A percentile compares a stretch with the other conserved stretches of the same genome.
Conservation (phyloP, 208 protist species). For the Leishmania aethiopica region DNA sequence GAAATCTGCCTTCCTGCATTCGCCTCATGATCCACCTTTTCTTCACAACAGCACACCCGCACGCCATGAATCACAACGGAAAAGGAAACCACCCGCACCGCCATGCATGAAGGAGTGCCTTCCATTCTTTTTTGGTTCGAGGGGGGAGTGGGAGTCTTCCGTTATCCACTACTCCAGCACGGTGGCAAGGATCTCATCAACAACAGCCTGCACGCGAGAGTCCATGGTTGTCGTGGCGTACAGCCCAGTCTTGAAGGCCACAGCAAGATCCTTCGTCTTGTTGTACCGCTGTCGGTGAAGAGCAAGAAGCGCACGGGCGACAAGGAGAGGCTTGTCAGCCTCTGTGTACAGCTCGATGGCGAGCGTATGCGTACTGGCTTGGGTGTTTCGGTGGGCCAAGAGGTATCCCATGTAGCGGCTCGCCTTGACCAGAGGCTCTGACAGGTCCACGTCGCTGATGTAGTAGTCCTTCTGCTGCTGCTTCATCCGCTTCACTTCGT, state of each 20-base stretch:
- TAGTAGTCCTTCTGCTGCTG: slow-evolving; percentile 64
- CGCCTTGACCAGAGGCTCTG: slow-evolving; percentile 76
- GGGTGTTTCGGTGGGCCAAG: slow-evolving; percentile 47
- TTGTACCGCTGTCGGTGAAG: slow-evolving; percentile 47
- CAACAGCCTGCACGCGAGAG: slow-evolving; percentile 48
- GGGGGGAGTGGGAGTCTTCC: neutral
- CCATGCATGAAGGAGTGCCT: neutral
- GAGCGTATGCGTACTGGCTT: slow-evolving; percentile 60
- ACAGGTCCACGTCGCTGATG: slow-evolving; percentile 65
- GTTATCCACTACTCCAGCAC: slow-evolving; percentile 4
- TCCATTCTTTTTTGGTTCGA: neutral
- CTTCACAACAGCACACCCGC: neutral
- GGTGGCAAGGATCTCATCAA: slow-evolving; percentile 50
- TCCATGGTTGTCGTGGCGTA: slow-evolving; percentile 38
- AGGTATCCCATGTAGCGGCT: slow-evolving; percentile 69
- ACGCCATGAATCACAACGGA: neutral
- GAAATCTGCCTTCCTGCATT: neutral
- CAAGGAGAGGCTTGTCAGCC: slow-evolving; percentile 61
- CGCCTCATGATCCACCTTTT: neutral
- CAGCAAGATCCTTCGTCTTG: slow-evolving; percentile 35
- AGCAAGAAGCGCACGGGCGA: slow-evolving; percentile 52
- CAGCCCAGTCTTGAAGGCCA: slow-evolving; percentile 48
- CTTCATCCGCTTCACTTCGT: slow-evolving; percentile 70
- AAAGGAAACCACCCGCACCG: neutral
- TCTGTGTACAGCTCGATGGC: slow-evolving; percentile 75